Base-by-base conservation (phyloP, 2,329 filamentous ascomycete genomes). In the Fusarium sp. region DNA sequence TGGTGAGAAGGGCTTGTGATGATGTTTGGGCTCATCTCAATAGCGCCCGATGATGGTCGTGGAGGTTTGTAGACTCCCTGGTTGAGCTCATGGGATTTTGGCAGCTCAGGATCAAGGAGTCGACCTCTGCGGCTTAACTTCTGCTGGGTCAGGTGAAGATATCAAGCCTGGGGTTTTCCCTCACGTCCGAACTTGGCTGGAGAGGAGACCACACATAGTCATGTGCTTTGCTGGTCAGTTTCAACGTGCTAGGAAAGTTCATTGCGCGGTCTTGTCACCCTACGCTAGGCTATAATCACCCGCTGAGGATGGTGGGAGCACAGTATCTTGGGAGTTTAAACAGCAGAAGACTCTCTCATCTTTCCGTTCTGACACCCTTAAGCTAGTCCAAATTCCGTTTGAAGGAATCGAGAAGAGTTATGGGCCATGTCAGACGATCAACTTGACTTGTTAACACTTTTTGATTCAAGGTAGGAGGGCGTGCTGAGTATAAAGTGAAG, bases 141-240 rank as follows among this genome's bases (percentile, higher is more conserved):
- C 37, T 33, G 23, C 28, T 50, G 38, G 11, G 28, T 28, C 18
- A 47, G 25, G 52, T 16, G 23, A 49, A 57, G 38, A 28, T 30
- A 58, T 44, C 32, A 56, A 33, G 33, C 19, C 33, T 54, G 30
- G 18, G 16, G 16, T 30, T 46, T 64, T 64, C 46, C 32, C 37
- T 63, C 65, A 47, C 47, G 30, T 57, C 58, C 21, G 25, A 64
- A 69, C 10, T 32, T 56, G 40, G 50, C 30, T 68, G 47, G 25
- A 42, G 11, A 38, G 50, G 12, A 58, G 19, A 28, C 18, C 43
- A 28, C 38, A 35, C 43, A 25, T 44, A 30, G 38, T 19, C 13
- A 35, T 44, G 11, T 25, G 19, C 37, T 37, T 62, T 58, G 40
- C 50, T 58, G 35, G 28, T 35, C 58, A 69, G 25, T 28, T 40